Evolutionary conservation across 495 filamentous ascomycete species (phyloP).

Genomic region (Platismatia glauca): DNA sequence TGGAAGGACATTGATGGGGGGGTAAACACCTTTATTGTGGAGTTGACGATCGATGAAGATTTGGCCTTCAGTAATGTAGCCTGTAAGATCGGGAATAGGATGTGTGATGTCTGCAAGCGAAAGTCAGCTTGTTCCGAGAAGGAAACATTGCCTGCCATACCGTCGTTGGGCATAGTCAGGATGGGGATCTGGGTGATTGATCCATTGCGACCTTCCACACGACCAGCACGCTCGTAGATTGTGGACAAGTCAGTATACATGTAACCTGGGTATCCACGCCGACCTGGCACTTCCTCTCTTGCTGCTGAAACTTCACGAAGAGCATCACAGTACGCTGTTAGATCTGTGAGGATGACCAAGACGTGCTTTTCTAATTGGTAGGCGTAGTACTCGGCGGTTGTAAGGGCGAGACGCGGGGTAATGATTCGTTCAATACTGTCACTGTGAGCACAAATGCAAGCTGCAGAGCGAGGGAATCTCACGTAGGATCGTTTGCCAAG

Average conservation of each 20-base stretch:
- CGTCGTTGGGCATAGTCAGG: slow-evolving; percentile 98
- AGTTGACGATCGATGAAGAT: slow-evolving; percentile 96
- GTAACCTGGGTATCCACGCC: slow-evolving; percentile 99
- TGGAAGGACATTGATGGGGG: slow-evolving; percentile 97
- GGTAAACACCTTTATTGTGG: slow-evolving; percentile 92
- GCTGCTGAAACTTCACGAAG: slow-evolving; percentile 97
- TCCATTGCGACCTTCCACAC: slow-evolving; percentile 93
- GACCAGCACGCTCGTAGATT: slow-evolving; percentile 97
- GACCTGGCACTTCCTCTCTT: slow-evolving; percentile 97
- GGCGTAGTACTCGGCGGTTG: slow-evolving; percentile 98
- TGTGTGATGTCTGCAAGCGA: slow-evolving; percentile 78
- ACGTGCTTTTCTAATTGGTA: slow-evolving; percentile 99
- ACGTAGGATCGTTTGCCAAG: slow-evolving; percentile 98
- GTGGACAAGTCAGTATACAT: slow-evolving; percentile 99
- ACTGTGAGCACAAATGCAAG: slow-evolving; percentile 19
- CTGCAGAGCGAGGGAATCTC: slow-evolving; percentile 29
- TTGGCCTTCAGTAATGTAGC: slow-evolving; percentile 98
- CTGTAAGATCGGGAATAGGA: slow-evolving; percentile 96
- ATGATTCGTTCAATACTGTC: slow-evolving; percentile 97
- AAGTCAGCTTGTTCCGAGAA: slow-evolving; percentile 15
- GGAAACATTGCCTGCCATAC: slow-evolving; percentile 32
- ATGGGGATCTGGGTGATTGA: slow-evolving; percentile 99
- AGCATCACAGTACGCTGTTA: slow-evolving; percentile 97
- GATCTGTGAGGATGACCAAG: slow-evolving; percentile 93
- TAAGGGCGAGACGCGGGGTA: slow-evolving; percentile 95